These are phyloP conservation scores for Inonotus hispidus DNA, from an alignment of 1,284 basidiomycete species.

Conservation along the genomic window DNA sequence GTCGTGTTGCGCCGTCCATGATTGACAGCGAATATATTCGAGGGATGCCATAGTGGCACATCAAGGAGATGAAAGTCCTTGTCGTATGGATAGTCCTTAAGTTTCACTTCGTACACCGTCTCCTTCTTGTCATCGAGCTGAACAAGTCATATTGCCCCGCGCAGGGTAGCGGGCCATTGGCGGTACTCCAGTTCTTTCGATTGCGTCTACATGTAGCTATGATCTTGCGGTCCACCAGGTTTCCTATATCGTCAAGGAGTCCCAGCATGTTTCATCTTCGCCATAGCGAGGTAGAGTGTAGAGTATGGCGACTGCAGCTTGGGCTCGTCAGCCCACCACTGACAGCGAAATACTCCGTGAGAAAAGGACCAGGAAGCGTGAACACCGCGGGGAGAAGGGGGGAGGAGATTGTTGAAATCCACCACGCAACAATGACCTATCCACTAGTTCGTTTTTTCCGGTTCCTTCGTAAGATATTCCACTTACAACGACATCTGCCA, in stretches of 20 bases:
- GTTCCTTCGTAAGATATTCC: neutral
- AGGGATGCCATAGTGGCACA: conserved; percentile 46
- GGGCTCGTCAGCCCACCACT: neutral
- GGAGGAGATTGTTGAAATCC: conserved; percentile 2
- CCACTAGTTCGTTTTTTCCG: neutral
- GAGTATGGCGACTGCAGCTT: neutral
- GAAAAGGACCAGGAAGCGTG: conserved; percentile 3
- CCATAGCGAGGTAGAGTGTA: conserved; percentile 42
- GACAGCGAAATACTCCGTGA: conserved; percentile 10
- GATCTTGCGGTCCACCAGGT: conserved; percentile 36
- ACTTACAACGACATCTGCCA: conserved; percentile 6
- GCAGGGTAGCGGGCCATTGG: conserved; percentile 57
- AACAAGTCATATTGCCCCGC: conserved; percentile 40
- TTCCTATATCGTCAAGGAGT: conserved; percentile 35
- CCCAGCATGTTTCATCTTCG: conserved; percentile 62
- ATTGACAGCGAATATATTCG: conserved; percentile 59
- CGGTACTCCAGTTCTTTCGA: conserved; percentile 56
- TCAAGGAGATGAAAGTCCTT: conserved; percentile 59
- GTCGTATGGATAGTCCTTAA: conserved; percentile 39
- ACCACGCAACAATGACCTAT: conserved; percentile 10
- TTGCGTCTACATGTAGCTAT: conserved; percentile 51
- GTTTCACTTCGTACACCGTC: conserved; percentile 20
- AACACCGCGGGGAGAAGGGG: too few relatives aligned
- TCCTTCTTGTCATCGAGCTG: conserved; percentile 6
- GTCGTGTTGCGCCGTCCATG: conserved; percentile 52